Evolutionary conservation across 2,329 filamentous ascomycete species (phyloP).

Genomic region (Akanthomyces lecanii): DNA sequence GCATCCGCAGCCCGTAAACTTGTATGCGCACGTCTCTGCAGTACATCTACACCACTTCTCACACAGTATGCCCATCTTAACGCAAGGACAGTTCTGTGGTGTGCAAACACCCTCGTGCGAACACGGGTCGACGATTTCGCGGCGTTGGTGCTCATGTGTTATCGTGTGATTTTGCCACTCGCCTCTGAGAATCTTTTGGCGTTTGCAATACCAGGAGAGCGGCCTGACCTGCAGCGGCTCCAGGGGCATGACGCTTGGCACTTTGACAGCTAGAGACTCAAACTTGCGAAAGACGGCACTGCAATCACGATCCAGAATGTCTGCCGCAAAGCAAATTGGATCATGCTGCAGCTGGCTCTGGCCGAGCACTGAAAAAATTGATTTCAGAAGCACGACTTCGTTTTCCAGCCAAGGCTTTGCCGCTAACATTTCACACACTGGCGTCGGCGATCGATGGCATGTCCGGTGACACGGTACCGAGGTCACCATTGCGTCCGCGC

Average conservation of each 20-base stretch:
- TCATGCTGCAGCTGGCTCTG: constrained; percentile 38
- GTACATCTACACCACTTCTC: constrained; percentile 68
- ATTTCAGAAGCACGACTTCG: constrained; percentile 45
- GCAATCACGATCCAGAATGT: constrained; percentile 48
- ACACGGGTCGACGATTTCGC: constrained; percentile 61
- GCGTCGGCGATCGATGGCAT: neutral
- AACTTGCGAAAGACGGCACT: constrained; percentile 44
- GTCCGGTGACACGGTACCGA: neutral
- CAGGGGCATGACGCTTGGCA: constrained; percentile 24
- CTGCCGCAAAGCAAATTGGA: constrained; percentile 46
- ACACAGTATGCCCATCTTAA: constrained; percentile 58
- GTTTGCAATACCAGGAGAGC: constrained; percentile 53
- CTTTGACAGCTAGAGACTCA: constrained; percentile 23
- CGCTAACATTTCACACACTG: neutral
- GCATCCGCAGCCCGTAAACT: constrained; percentile 66
- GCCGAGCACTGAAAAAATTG: constrained; percentile 40
- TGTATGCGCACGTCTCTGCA: constrained; percentile 55
- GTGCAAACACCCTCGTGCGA: constrained; percentile 66
- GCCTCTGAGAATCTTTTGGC: constrained; percentile 48
- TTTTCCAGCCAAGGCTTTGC: constrained; percentile 41
- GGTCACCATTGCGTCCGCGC: neutral
- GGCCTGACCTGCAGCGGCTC: constrained; percentile 39
- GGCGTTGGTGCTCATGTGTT: constrained; percentile 51
- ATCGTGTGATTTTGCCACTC: constrained; percentile 54
- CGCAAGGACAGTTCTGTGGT: constrained; percentile 58